These are phyloP conservation scores for Myochromella boudieri DNA, from an alignment of 768 basidiomycete genomes.

Conservation along the genomic window DNA sequence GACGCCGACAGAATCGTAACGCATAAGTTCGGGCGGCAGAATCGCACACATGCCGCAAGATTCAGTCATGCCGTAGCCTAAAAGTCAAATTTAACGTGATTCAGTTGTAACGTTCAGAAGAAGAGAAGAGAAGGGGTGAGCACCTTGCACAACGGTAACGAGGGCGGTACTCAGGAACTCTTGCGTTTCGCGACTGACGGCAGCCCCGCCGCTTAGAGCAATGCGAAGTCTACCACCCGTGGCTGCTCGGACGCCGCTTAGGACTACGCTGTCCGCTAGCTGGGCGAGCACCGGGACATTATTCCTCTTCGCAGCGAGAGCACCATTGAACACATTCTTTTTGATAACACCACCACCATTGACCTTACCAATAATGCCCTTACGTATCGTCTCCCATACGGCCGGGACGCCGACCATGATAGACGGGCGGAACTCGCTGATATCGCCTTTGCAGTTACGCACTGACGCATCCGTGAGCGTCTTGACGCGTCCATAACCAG, in stretches of 20 bases:
- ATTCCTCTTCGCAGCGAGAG: slow-evolving; percentile 72
- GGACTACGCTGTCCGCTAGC: slow-evolving; percentile 73
- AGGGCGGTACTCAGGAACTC: slow-evolving; percentile 84
- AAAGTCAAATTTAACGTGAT: not conserved
- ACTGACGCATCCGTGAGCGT: slow-evolving; percentile 95
- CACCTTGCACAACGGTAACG: slow-evolving; percentile 85
- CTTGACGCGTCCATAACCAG: slow-evolving; percentile 92
- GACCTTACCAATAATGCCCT: slow-evolving; percentile 87
- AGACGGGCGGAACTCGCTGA: slow-evolving; percentile 78
- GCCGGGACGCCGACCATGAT: slow-evolving; percentile 95
- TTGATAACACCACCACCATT: slow-evolving; percentile 63
- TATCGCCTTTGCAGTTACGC: slow-evolving; percentile 82
- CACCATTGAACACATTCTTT: slow-evolving; percentile 78
- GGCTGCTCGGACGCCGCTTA: slow-evolving; percentile 74
- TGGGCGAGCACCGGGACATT: slow-evolving; percentile 62
- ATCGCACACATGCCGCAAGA: slow-evolving; percentile 89
- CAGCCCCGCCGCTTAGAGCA: slow-evolving; percentile 83
- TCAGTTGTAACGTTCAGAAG: not conserved
- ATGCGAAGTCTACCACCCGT: slow-evolving; percentile 88
- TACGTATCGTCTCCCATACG: slow-evolving; percentile 96
- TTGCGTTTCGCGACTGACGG: slow-evolving; percentile 84
- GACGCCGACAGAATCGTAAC: slow-evolving; percentile 77
- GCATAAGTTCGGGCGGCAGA: slow-evolving; percentile 80
- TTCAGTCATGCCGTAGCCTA: slow-evolving; percentile 97
- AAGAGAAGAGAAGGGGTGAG: slow-evolving; percentile 16